Conservation (phyloP, 345 rosid genomes). For the Eucalyptus camaldulensis region DNA sequence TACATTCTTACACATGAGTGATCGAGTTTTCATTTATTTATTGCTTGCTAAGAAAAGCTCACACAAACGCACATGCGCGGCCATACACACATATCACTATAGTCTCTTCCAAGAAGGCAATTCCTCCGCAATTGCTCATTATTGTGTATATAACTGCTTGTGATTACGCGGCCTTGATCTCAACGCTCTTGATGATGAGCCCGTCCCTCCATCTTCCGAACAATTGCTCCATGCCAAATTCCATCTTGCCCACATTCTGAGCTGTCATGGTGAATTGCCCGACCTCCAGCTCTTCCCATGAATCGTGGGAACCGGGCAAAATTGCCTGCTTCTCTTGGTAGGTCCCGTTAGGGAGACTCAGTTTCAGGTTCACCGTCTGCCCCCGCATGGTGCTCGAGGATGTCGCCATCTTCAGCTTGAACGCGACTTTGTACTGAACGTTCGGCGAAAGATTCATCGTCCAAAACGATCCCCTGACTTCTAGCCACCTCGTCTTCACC, state of each 20-base stretch:
- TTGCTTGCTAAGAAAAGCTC: not conserved
- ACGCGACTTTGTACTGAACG: fast-evolving
- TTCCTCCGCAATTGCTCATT: not conserved
- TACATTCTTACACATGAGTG: not conserved
- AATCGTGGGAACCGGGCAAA: not conserved
- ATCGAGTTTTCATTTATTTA: not conserved
- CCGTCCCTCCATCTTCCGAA: not conserved
- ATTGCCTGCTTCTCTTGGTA: not conserved
- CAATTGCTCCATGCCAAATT: not conserved
- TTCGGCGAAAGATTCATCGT: not conserved
- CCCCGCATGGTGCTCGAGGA: not conserved
- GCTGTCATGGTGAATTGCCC: not conserved
- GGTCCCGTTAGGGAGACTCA: not conserved
- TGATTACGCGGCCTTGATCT: not conserved
- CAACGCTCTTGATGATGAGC: not conserved
- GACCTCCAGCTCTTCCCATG: not conserved
- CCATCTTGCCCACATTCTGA: not conserved
- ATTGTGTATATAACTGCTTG: not conserved
- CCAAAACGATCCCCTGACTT: not conserved
- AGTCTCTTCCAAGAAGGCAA: not conserved
- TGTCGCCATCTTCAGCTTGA: not conserved
- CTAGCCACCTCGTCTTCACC: not conserved
- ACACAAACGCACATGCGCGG: fast-evolving
- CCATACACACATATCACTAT: not conserved
- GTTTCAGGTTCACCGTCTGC: not conserved